A percentile compares a stretch with the other conserved stretches of the same genome.
Conservation (phyloP, 768 basidiomycete genomes). For the Russula earlei region DNA sequence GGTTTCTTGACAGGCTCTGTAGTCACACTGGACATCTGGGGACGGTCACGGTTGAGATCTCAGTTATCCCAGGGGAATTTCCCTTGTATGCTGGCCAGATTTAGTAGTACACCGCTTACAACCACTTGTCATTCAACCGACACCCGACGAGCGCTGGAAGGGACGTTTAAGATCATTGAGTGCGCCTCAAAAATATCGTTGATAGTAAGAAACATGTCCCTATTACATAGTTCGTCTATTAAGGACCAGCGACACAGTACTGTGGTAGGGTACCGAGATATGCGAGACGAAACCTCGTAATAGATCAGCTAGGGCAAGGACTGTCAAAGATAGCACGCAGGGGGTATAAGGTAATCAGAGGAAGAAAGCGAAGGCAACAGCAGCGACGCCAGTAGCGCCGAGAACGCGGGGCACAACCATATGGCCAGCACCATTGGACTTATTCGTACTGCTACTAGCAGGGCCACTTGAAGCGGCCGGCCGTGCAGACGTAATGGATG, state of each 20-base stretch:
- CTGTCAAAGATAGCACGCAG: neutral
- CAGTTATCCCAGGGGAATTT: no score
- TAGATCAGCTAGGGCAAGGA: neutral
- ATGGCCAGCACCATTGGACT: slow-evolving; percentile 16
- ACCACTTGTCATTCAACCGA: no score
- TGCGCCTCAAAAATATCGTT: no score
- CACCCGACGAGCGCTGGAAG: no score
- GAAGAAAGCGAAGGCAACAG: slow-evolving; percentile 14
- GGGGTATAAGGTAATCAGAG: neutral
- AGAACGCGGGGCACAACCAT: slow-evolving; percentile 16
- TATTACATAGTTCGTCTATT: neutral
- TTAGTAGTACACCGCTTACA: no score
- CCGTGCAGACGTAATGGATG: slow-evolving; percentile 5
- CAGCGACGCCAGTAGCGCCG: slow-evolving; percentile 18
- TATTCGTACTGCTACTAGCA: neutral
- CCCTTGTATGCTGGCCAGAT: no score
- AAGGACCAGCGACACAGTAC: neutral
- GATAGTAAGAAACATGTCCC: neutral
- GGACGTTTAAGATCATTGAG: no score
- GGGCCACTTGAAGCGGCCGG: slow-evolving; percentile 1
- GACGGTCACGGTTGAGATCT: neutral
- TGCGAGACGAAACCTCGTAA: neutral
- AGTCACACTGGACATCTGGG: slow-evolving; percentile 14
- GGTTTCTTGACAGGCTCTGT: slow-evolving; percentile 20
- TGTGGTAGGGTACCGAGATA: slow-evolving; percentile 3